Conservation (phyloP, 495 filamentous ascomycete genomes). For the Hypomontagnella submonticulosa region DNA sequence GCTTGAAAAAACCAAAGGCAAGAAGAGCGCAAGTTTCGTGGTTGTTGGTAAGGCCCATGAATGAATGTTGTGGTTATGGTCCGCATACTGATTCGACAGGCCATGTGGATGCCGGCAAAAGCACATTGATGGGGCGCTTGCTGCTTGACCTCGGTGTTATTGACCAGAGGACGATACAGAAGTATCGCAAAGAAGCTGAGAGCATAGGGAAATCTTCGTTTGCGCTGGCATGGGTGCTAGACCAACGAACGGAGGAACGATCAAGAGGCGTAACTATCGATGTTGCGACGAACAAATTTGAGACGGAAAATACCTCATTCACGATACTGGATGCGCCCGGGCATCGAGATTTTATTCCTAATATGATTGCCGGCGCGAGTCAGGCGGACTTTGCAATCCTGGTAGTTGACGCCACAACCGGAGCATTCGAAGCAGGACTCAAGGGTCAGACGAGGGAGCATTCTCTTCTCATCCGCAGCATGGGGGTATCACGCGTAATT, state of each 20-base stretch:
- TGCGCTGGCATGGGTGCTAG: constrained; percentile 94
- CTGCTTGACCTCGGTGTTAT: constrained; percentile 89
- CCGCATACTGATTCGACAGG: constrained; percentile 54
- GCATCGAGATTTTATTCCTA: constrained; percentile 95
- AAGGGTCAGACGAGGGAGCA: constrained; percentile 97
- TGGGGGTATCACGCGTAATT: constrained; percentile 88
- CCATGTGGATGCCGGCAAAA: constrained; percentile 97
- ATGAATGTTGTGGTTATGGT: background rate
- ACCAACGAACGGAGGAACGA: constrained; percentile 88
- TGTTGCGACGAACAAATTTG: constrained; percentile 92
- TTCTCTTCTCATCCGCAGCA: constrained; percentile 86
- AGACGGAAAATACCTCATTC: constrained; percentile 84
- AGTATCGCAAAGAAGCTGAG: constrained; percentile 86
- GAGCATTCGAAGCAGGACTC: constrained; percentile 91
- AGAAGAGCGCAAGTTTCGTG: constrained; percentile 91
- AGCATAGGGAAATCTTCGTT: constrained; percentile 95
- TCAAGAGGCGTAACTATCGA: constrained; percentile 95
- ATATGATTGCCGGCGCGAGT: constrained; percentile 97
- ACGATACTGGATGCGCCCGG: constrained; percentile 97
- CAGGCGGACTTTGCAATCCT: constrained; percentile 97
- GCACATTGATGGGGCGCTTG: constrained; percentile 96
- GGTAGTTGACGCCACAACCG: constrained; percentile 88
- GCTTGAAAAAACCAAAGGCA: constrained; percentile 77
- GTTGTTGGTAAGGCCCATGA: constrained; percentile 77
- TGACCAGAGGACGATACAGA: constrained; percentile 86